Evolutionary conservation across 148 eudicot genomes (phyloP).

Genomic region (Linanthus parryae): DNA sequence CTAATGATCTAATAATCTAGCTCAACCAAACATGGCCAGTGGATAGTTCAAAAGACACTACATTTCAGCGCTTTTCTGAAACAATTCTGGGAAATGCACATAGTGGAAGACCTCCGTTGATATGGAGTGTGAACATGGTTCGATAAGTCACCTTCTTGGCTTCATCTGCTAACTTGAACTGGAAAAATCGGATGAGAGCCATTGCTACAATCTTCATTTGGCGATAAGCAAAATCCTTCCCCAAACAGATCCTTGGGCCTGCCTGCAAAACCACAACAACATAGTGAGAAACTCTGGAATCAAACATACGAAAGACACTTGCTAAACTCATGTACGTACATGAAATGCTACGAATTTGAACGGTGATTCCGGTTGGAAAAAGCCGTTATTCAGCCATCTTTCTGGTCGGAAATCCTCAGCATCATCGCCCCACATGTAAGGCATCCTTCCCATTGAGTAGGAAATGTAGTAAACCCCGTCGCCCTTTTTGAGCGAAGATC

Average conservation of each 20-base stretch:
- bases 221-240: conserved; percentile 78
- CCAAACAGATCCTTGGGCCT: conserved; percentile 68
- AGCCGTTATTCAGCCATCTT: conserved; percentile 71
- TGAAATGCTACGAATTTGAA: conserved; percentile 76
- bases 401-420: conserved; percentile 75
- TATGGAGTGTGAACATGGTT: conserved; percentile 70
- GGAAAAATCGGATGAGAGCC: conserved; percentile 41
- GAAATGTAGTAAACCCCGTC: conserved; percentile 52
- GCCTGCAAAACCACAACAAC: conserved; percentile 56
- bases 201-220: conserved; percentile 76
- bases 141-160: conserved; percentile 40
- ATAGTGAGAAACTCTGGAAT: no score
- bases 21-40: no score
- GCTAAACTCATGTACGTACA: conserved; percentile 21
- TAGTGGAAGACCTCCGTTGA: conserved; percentile 60
- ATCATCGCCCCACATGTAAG: conserved; percentile 68
- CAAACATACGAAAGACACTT: no score
- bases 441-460: conserved; percentile 77
- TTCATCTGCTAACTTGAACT: conserved; percentile 47
- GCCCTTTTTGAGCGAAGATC: conserved; percentile 51
- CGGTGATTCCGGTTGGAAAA: conserved; percentile 71
- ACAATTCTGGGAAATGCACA: conserved; percentile 43
- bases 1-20: no score
- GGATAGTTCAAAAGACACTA: no score
- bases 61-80: no score